Evolutionary conservation across 2,329 filamentous ascomycete genomes (phyloP), one percentile per base, ranked within the genome.

Genomic region (Alternaria solani): DNA sequence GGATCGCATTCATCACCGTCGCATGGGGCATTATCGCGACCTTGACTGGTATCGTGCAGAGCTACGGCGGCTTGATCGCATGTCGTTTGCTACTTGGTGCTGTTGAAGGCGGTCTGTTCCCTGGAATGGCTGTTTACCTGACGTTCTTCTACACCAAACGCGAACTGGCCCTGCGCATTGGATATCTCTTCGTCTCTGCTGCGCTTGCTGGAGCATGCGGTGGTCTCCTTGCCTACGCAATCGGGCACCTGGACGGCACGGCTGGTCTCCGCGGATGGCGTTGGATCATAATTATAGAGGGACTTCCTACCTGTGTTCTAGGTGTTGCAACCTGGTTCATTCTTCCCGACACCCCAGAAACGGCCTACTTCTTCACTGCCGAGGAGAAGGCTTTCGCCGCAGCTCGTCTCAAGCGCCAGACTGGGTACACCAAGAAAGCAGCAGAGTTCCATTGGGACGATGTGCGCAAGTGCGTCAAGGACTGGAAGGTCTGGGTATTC

Each of bases 401-500:
- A 1, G 73, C 78, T 3, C 79, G 84, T 3, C 81, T 85, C n/a
- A 78, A 79, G 16, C 80, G 82, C 0, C 82, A 89, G 66, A 80
- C 83, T 1, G 80, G 81, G 0, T 77, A 81, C 51, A 81, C 81
- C 8, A 79, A 80, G 25, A 81, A 81, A 2, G 83, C 83, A 0
- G 81, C 86, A 39, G 78, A 83, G 28, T 86, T 88, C 65, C 83
- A 87, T 65, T 87, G 85, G 78, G 75, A 79, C 8, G 91, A 94
- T 69, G 89, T 92, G 71, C 80, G 83, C 64, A 86, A 85, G 56
- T 90, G 88, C 0, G 87, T 91, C 61, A 84, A 82, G 64, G 91
- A 94, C 76, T 93, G 90, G 90, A 93, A 91, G 74, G 86, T 92
- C 25, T 92, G 88, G 83, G 79, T 84, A 1, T 93, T 93, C 73